Evolutionary conservation across 202 grass and related monocot species (phyloP).

Genomic region (Alloteropsis angusta): DNA sequence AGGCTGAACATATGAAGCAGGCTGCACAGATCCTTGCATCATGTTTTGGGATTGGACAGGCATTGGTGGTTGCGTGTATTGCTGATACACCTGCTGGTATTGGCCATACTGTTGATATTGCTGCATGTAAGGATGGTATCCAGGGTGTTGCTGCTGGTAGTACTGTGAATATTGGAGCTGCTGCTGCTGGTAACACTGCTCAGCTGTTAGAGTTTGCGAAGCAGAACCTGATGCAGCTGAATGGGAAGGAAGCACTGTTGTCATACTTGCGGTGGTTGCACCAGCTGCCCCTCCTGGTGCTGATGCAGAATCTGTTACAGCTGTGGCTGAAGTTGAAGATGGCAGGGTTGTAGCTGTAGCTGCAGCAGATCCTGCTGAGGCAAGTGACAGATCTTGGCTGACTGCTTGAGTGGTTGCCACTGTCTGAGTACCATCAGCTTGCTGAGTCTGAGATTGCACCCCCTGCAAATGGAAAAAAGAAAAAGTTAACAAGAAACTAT

Average conservation of each 20-base stretch:
- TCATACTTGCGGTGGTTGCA: conserved; percentile 14
- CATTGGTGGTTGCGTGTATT: conserved; percentile 41
- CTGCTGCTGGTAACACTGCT: conserved; percentile 62
- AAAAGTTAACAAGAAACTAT: conserved; percentile 13
- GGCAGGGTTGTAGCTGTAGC: conserved; percentile 21
- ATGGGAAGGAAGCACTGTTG: conserved; percentile 4
- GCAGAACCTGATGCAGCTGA: conserved; percentile 28
- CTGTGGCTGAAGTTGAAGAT: conserved; percentile 11
- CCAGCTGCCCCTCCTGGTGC: conserved; percentile 15
- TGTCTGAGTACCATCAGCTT: conserved; percentile 32
- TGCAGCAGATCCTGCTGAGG: conserved; percentile 29
- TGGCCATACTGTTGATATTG: conserved; percentile 70
- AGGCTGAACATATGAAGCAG: conserved; percentile 41
- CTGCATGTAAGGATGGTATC: conserved; percentile 64
- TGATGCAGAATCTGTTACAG: conserved; percentile 17
- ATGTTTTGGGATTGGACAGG: conserved; percentile 30
- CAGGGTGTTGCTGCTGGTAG: conserved; percentile 82
- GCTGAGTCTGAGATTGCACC: conserved; percentile 60
- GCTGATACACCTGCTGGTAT: conserved; percentile 48
- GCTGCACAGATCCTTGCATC: conserved; percentile 36
- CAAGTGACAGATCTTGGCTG: conserved; percentile 35
- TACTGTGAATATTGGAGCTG: conserved; percentile 64
- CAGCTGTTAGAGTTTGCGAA: conserved; percentile 42
- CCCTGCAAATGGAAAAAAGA: conserved; percentile 35
- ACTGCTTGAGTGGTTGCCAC: conserved; percentile 30